Conservation (phyloP, 2,329 filamentous ascomycete species). For the Alternaria novae-zelandiae region DNA sequence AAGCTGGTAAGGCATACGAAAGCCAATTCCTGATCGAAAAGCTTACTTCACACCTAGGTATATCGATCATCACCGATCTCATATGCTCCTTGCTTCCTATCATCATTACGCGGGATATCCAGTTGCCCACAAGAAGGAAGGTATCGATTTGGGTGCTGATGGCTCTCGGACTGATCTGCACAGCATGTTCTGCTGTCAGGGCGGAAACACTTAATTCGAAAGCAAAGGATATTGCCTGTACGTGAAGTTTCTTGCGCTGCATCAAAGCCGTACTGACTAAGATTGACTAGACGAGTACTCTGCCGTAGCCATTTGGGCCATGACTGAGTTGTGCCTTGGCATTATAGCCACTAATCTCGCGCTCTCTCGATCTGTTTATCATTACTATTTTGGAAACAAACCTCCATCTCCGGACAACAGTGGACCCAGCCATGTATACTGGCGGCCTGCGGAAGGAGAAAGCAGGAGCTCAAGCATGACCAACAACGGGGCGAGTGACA, state of each 20-base stretch:
- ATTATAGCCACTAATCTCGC: conserved; percentile 7
- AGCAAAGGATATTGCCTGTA: not conserved
- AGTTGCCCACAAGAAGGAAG: not conserved
- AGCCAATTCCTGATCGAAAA: not conserved
- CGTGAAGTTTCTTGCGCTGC: not conserved
- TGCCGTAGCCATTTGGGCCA: conserved; percentile 5
- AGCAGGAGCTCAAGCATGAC: not conserved
- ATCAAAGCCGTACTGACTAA: not conserved
- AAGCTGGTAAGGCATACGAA: conserved; percentile 4
- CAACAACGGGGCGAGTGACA: not conserved
- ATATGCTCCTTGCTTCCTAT: not conserved
- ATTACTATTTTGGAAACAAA: not conserved
- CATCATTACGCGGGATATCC: not conserved
- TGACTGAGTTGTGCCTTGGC: conserved; percentile 7
- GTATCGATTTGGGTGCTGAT: conserved; percentile 2
- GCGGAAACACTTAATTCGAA: conserved; percentile 2
- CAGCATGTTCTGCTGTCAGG: conserved; percentile 1
- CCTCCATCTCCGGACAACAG: not conserved
- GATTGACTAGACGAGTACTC: conserved; percentile 4
- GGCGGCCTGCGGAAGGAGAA: not conserved
- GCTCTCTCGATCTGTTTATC: not conserved
- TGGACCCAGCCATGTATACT: not conserved
- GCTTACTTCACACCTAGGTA: not conserved
- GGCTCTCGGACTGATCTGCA: conserved; percentile 4
- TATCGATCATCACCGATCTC: not conserved